Conservation (phyloP, 352 stramenopile species). For the Pythium aristosporum region DNA sequence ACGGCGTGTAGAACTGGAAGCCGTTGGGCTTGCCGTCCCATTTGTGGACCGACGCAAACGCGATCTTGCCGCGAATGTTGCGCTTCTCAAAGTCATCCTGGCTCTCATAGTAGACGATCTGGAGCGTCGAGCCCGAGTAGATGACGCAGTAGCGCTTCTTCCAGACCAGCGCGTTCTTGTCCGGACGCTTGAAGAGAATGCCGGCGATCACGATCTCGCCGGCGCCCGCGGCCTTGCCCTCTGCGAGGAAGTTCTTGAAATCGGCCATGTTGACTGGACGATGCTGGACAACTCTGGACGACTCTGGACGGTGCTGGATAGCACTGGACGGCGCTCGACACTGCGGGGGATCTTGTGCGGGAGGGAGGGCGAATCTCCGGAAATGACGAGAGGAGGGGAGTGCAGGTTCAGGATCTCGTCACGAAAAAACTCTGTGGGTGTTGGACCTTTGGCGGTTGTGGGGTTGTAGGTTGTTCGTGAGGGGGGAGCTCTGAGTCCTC, state of each 20-base stretch:
- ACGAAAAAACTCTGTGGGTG: neutral
- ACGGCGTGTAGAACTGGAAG: conserved; percentile 87
- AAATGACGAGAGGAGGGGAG: conserved; percentile 13
- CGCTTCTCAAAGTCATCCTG: conserved; percentile 72
- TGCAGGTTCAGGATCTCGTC: conserved; percentile 15
- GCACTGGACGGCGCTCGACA: too few relatives aligned
- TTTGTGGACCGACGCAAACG: conserved; percentile 75
- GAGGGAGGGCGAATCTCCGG: conserved; percentile 17
- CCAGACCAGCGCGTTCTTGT: conserved; percentile 84
- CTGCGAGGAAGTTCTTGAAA: conserved; percentile 25
- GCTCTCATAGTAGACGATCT: conserved; percentile 82
- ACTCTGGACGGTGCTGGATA: conserved; percentile 9
- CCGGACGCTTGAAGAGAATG: conserved; percentile 80
- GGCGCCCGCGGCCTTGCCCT: conserved; percentile 19
- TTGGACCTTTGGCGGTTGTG: conserved; percentile 2
- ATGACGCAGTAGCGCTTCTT: conserved; percentile 89
- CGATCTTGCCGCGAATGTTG: conserved; percentile 79
- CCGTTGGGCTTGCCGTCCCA: conserved; percentile 86
- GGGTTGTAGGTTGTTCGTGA: conserved; percentile 5
- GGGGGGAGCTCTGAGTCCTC: neutral
- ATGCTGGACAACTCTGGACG: neutral
- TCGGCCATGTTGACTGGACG: conserved; percentile 22
- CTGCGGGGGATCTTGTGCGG: neutral
- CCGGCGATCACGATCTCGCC: conserved; percentile 58
- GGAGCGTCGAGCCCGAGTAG: conserved; percentile 49